Conservation (phyloP, 805 yeast genomes). For the Diddensiella caesifluorescens region DNA sequence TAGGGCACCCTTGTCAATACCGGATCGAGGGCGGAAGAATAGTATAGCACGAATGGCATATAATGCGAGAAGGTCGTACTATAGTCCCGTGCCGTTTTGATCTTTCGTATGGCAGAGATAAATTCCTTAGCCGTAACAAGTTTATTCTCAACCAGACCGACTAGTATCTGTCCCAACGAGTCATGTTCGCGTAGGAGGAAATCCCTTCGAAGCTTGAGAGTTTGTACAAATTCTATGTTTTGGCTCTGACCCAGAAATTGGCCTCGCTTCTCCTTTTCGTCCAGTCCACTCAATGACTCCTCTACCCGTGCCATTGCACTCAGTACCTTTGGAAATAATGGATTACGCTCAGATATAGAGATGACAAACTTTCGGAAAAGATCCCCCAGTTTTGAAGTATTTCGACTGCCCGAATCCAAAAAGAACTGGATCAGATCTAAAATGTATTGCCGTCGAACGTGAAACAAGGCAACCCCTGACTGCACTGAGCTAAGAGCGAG, state of each 20-base stretch:
- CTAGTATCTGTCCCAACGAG: constrained; percentile 58
- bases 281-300: constrained; percentile 46
- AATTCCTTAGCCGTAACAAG: constrained; percentile 35
- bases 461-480: constrained; percentile 60
- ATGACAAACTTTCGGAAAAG: constrained; percentile 7
- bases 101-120: constrained; percentile 39
- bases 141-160: constrained; percentile 43
- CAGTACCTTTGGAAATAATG: constrained; percentile 42
- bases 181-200: constrained; percentile 67
- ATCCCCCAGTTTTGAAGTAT: constrained; percentile 5
- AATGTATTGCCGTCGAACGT: constrained; percentile 65
- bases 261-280: constrained; percentile 44
- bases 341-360: constrained; percentile 5
- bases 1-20: constrained; percentile 8
- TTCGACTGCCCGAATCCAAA: constrained; percentile 6
- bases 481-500: constrained; percentile 33
- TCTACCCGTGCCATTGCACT: constrained; percentile 57
- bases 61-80: constrained; percentile 61
- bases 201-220: constrained; percentile 53
- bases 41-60: constrained; percentile 22
- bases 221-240: constrained; percentile 43
- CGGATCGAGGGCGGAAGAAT: constrained; percentile 16
- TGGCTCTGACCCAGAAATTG: constrained; percentile 45
- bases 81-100: constrained; percentile 47
- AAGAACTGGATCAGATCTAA: constrained; percentile 39